Percentiles rank a stretch among this genome's conserved stretches.
Conservation (phyloP, 148 eudicot species). For the Camellia japonica region DNA sequence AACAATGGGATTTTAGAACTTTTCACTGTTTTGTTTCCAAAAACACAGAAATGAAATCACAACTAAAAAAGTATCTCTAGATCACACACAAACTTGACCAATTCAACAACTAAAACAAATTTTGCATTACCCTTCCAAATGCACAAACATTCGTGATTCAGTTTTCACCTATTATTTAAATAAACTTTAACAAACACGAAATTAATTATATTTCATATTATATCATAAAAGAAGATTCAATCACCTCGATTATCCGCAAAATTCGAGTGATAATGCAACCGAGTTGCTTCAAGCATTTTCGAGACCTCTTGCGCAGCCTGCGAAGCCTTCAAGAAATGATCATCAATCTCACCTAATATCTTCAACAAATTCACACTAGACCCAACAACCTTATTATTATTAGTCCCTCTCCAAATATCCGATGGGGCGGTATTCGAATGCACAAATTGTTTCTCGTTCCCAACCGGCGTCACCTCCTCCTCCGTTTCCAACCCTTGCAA, state of each 20-base stretch:
- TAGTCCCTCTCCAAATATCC: constrained; percentile 32
- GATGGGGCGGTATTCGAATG: constrained; percentile 88
- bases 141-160: not conserved
- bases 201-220: not conserved
- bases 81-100: not conserved
- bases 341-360: constrained; percentile 74
- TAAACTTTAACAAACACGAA: not conserved
- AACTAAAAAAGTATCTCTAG: not conserved
- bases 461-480: constrained; percentile 48
- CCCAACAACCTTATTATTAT: constrained; percentile 24
- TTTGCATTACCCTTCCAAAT: not conserved
- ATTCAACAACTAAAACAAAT: not conserved
- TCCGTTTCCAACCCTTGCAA: constrained; percentile 32
- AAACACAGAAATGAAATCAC: not conserved
- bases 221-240: constrained; percentile 12
- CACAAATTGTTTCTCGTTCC: constrained; percentile 53
- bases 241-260: constrained; percentile 91
- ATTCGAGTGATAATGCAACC: constrained; percentile 84
- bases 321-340: constrained; percentile 83
- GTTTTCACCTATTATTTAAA: not conserved
- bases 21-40: too few species aligned
- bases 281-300: constrained; percentile 87
- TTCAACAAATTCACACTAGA: constrained; percentile 71
- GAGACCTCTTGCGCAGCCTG: constrained; percentile 90
- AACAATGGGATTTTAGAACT: too few species aligned